Conservation (phyloP, 805 yeast genomes). For the Spencermartinsiella europaea region DNA sequence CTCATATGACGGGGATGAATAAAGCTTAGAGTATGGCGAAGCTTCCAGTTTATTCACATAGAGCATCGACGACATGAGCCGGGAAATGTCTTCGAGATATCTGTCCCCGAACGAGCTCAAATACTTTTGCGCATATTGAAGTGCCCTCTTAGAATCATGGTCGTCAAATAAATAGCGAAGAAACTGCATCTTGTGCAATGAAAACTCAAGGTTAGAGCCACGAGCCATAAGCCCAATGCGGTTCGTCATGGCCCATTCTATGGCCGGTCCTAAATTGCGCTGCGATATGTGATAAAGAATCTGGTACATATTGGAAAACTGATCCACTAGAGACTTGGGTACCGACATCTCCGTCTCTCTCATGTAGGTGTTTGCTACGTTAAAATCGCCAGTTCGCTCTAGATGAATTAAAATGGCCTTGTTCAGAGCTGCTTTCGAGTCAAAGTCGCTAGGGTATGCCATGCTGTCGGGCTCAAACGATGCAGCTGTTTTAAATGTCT, state of each 20-base stretch:
- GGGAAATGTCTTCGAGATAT: slow-evolving; percentile 40
- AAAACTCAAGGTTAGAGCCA: slow-evolving; percentile 43
- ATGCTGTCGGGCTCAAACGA: slow-evolving; percentile 3
- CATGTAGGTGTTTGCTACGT: slow-evolving; percentile 31
- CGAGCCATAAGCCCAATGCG: slow-evolving; percentile 27
- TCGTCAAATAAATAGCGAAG: slow-evolving; percentile 26
- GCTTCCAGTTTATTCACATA: slow-evolving; percentile 17
- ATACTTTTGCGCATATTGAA: slow-evolving; percentile 40
- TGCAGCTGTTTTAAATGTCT: slow-evolving; percentile 11
- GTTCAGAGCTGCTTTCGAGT: slow-evolving; percentile 26
- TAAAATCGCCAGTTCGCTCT: slow-evolving; percentile 43
- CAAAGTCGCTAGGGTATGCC: slow-evolving; percentile 5
- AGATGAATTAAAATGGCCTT: slow-evolving; percentile 44
- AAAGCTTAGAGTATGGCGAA: slow-evolving; percentile 14
- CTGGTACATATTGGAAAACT: slow-evolving; percentile 40
- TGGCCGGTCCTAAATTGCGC: slow-evolving; percentile 41
- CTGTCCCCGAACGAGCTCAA: slow-evolving; percentile 38
- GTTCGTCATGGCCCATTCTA: slow-evolving; percentile 41
- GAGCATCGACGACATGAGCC: slow-evolving; percentile 38
- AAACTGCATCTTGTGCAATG: slow-evolving; percentile 41
- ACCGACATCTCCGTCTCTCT: slow-evolving; percentile 30
- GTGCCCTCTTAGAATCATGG: slow-evolving; percentile 24
- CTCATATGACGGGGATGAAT: slow-evolving; percentile 30
- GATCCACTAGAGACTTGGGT: slow-evolving; percentile 31
- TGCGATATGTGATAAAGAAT: slow-evolving; percentile 36